Evolutionary conservation across 2,329 filamentous ascomycete species (phyloP).

Genomic region (Eutypella sp.): DNA sequence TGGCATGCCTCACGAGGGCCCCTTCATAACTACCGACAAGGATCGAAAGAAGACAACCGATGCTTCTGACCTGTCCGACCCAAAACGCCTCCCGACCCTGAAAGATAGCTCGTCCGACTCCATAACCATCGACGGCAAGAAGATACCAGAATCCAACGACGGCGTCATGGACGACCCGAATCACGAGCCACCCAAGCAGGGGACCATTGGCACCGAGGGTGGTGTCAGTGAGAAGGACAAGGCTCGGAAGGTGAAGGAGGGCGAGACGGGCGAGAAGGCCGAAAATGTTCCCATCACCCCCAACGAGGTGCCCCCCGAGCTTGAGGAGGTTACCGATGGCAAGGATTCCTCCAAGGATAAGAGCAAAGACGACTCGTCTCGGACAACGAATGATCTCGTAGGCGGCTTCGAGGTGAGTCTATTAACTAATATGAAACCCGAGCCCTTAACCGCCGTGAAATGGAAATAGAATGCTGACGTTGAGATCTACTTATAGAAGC

Average conservation of each 20-base stretch:
- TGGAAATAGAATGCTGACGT: conserved; percentile 17
- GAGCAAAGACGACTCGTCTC: conserved; percentile 36
- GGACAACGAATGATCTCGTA: conserved; percentile 32
- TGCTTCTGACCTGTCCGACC: conserved; percentile 28
- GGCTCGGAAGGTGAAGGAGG: conserved; percentile 63
- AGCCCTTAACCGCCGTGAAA: no score
- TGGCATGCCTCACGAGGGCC: conserved; percentile 87
- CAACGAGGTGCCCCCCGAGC: conserved; percentile 78
- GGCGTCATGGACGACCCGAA: conserved; percentile 92
- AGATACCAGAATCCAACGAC: conserved; percentile 61
- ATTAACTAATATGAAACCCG: background rate
- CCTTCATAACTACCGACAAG: conserved; percentile 59
- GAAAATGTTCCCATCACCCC: conserved; percentile 77
- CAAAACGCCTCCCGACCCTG: conserved; percentile 37
- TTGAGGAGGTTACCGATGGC: conserved; percentile 61
- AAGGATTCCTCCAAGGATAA: conserved; percentile 21
- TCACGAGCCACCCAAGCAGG: conserved; percentile 70
- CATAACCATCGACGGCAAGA: conserved; percentile 53
- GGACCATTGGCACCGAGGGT: conserved; percentile 82
- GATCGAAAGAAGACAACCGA: conserved; percentile 30
- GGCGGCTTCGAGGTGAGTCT: background rate
- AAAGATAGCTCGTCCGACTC: conserved; percentile 48
- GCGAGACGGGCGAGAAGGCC: conserved; percentile 57
- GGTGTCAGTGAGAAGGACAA: conserved; percentile 86
- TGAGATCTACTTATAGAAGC: conserved; percentile 57